Base-by-base conservation (phyloP, 768 basidiomycete species). In the Tricholomella constricta region DNA sequence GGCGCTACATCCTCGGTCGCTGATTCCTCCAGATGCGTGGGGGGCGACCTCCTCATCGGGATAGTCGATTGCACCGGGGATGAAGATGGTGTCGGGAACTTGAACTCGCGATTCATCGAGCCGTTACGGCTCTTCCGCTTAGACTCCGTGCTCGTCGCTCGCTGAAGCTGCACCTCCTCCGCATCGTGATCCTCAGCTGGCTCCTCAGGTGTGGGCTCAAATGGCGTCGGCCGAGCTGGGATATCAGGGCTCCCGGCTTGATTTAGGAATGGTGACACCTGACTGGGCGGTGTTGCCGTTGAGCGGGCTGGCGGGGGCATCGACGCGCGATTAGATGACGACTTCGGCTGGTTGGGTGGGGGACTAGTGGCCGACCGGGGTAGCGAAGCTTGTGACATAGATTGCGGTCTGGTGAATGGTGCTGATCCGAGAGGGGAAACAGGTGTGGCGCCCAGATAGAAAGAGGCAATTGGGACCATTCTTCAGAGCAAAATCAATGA, bases 391-490 rank as follows among this genome's bases (percentile, higher is more conserved):
- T 88, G 86, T 0, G 89, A 91, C 84, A 91, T 88, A 19, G 89
- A 90, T 55, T 88, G 85, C 0, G 86, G 83, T 4, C 88, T 79
- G 44, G 74, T 71, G 67, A 68, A 67, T 17, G 76, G 70, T 1
- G 75, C 69, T 2, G 83, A 65, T 14, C 63, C 58, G 15, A 65
- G 67, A 0, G 82, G 77, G 6, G 78, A 69, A 2, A 73, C 70
- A 0, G 81, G 78, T n/a, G 74, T 81, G 12, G 83, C 78, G 17
- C 89, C 89, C n/a, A 93, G 84, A 63, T 93, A 93, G 65, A 84
- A 92, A 15, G 79, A 74, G 1, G 87, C 82, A 53, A 94, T 94
- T 5, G 93, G 88, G 8, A 95, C 82, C 89, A 96, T 93, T 64
- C 91, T 92, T 37, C 2, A 26, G 15, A 9, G 26, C 14, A 27